These are phyloP conservation scores for Sarocladiaceae sp. DNA, from an alignment of 2,329 filamentous ascomycete species.

Conservation along the genomic window DNA sequence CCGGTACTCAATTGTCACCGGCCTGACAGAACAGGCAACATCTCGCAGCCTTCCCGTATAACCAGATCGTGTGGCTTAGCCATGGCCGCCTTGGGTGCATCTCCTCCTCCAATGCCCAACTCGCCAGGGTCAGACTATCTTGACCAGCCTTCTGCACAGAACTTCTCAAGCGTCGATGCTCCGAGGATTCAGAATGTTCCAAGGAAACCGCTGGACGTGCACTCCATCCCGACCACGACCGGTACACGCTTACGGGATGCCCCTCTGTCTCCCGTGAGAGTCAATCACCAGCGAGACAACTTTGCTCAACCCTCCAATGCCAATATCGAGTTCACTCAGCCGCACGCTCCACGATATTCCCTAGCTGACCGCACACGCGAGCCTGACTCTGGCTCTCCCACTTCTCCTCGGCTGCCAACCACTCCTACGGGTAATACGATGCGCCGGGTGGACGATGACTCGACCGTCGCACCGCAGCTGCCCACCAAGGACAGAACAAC, in stretches of 20 bases:
- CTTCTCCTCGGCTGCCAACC: conserved; percentile 24
- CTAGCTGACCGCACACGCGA: conserved; percentile 19
- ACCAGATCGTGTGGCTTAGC: not conserved
- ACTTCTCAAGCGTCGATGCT: conserved; percentile 11
- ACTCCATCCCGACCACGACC: conserved; percentile 16
- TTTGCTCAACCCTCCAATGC: conserved; percentile 47
- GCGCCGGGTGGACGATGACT: not conserved
- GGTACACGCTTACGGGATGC: conserved; percentile 39
- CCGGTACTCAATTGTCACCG: not conserved
- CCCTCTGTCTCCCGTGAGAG: conserved; percentile 49
- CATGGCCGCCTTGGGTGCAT: conserved; percentile 29
- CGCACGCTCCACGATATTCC: conserved; percentile 17
- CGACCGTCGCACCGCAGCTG: not conserved
- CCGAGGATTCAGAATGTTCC: conserved; percentile 15
- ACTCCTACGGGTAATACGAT: not conserved
- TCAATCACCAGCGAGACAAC: conserved; percentile 47
- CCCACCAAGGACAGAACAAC: not conserved
- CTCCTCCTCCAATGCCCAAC: conserved; percentile 24
- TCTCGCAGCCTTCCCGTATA: no score
- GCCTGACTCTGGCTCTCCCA: conserved; percentile 20
- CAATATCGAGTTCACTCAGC: conserved; percentile 37
- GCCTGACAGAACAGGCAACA: not conserved
- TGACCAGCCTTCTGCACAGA: conserved; percentile 13
- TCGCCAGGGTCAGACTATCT: conserved; percentile 19
- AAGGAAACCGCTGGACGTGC: conserved; percentile 30